Percentiles rank a stretch among this genome's conserved stretches.
Evolutionary conservation across 1,284 basidiomycete species (phyloP).

Genomic region (Ceratobasidium sp.): DNA sequence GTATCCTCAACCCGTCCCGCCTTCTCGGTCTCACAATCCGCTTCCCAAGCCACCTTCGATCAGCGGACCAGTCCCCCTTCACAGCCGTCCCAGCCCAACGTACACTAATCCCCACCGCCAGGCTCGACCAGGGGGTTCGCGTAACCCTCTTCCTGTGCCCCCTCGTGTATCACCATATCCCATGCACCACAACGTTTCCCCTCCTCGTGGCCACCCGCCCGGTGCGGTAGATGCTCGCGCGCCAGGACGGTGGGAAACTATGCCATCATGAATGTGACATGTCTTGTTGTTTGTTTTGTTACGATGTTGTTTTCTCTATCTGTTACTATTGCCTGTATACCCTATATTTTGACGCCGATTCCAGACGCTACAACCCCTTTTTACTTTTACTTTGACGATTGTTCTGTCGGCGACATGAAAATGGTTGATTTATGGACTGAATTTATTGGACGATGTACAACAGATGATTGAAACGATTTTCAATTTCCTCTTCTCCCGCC

Average conservation of each 20-base stretch:
- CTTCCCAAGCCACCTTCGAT: slow-evolving; percentile 28
- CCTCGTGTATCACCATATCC: slow-evolving; percentile 38
- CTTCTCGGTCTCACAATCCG: slow-evolving; percentile 30
- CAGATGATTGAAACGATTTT: slow-evolving; percentile 32
- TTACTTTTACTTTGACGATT: not conserved
- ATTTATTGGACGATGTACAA: slow-evolving; percentile 39
- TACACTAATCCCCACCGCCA: slow-evolving; percentile 30
- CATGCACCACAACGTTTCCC: slow-evolving; percentile 38
- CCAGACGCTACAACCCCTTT: slow-evolving; percentile 13
- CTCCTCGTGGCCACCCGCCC: slow-evolving; percentile 38
- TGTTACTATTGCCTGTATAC: slow-evolving; percentile 19
- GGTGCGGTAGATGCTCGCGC: slow-evolving; percentile 29
- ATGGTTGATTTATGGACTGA: slow-evolving; percentile 38
- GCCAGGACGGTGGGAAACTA: slow-evolving; percentile 37
- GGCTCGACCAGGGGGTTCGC: not conserved
- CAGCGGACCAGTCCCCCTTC: slow-evolving; percentile 22
- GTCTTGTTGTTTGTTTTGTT: slow-evolving; percentile 28
- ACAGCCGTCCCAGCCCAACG: slow-evolving; percentile 5
- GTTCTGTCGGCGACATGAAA: slow-evolving; percentile 9
- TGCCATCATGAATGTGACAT: slow-evolving; percentile 30
- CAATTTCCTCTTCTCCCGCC: not conserved
- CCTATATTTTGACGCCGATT: slow-evolving; percentile 17
- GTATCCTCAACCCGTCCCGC: slow-evolving; percentile 2
- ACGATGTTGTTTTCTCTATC: slow-evolving; percentile 24
- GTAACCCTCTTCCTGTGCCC: slow-evolving; percentile 38